Conservation (phyloP, 78 protist species). For the Polysphondylium violaceum region DNA sequence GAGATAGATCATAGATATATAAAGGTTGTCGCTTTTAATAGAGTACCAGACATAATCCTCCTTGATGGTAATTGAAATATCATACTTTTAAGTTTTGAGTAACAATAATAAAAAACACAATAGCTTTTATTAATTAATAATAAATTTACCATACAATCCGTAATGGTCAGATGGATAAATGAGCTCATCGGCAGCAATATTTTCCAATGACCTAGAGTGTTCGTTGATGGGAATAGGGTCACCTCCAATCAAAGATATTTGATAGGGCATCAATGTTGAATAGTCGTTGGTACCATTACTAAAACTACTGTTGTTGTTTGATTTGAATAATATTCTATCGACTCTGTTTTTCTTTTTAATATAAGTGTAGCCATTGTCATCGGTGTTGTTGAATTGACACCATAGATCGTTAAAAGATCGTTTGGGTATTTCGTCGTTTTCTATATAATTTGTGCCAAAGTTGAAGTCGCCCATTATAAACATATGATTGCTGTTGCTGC, state of each 20-base stretch:
- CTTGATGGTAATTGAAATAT: no score
- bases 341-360: conserved; percentile 33
- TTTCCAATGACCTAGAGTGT: background rate
- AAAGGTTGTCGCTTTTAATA: no score
- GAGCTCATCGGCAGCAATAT: conserved; percentile 11
- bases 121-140: no score
- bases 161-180: conserved; percentile 68
- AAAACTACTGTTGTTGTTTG: background rate
- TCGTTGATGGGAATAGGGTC: conserved; percentile 15
- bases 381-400: background rate
- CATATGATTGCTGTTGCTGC: background rate
- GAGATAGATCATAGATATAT: no score
- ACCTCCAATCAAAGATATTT: conserved; percentile 4
- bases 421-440: conserved; percentile 4
- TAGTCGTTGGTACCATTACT: no score
- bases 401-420: conserved; percentile 33
- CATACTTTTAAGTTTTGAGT: no score
- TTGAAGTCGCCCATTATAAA: conserved; percentile 68
- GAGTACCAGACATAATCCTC: no score
- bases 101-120: no score
- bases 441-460: conserved; percentile 26
- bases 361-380: conserved; percentile 16
- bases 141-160: conserved; percentile 30
- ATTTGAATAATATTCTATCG: conserved; percentile 29
- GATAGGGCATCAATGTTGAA: background rate